phyloP scores from a whole-genome alignment of 148 eudicot species.

The Vaccinium myrtillus region DNA sequence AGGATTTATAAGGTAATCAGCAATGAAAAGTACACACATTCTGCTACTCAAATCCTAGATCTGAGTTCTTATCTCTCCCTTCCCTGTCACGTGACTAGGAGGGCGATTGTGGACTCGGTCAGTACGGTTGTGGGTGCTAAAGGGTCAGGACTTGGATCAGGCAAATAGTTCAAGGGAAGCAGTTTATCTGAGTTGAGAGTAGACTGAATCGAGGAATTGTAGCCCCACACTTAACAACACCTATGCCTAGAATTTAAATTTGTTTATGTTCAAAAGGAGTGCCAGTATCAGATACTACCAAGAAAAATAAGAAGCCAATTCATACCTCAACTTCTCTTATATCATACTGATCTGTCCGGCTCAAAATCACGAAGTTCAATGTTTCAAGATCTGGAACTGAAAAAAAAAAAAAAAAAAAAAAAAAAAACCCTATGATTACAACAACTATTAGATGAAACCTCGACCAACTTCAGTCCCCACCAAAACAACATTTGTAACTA shows the following conservation, averaged over 20 bases:
- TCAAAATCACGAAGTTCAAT: slow-evolving; percentile 63
- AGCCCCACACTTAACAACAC: not conserved
- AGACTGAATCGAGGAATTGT: too few relatives aligned
- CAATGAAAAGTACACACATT: too few relatives aligned
- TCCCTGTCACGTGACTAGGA: too few relatives aligned
- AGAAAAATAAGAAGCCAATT: slow-evolving; percentile 1
- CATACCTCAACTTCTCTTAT: slow-evolving; percentile 91
- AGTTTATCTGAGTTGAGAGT: too few relatives aligned
- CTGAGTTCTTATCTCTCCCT: too few relatives aligned
- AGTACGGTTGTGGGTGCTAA: too few relatives aligned
- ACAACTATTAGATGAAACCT: not conserved
- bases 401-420: slow-evolving; percentile 13
- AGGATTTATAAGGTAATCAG: too few relatives aligned
- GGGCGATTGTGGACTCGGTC: too few relatives aligned
- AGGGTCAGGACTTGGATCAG: too few relatives aligned
- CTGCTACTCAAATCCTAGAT: too few relatives aligned
- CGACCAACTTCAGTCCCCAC: not conserved
- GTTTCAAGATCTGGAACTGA: slow-evolving; percentile 94
- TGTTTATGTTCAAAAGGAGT: not conserved
- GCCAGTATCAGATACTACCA: not conserved
- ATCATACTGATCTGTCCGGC: slow-evolving; percentile 65
- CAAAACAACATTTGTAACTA: not conserved
- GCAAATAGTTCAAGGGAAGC: too few relatives aligned
- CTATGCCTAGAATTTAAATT: not conserved
- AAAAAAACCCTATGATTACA: not conserved